These are phyloP conservation scores for Neurospora sp. DNA, from an alignment of 495 filamentous ascomycete genomes.

Conservation along the genomic window DNA sequence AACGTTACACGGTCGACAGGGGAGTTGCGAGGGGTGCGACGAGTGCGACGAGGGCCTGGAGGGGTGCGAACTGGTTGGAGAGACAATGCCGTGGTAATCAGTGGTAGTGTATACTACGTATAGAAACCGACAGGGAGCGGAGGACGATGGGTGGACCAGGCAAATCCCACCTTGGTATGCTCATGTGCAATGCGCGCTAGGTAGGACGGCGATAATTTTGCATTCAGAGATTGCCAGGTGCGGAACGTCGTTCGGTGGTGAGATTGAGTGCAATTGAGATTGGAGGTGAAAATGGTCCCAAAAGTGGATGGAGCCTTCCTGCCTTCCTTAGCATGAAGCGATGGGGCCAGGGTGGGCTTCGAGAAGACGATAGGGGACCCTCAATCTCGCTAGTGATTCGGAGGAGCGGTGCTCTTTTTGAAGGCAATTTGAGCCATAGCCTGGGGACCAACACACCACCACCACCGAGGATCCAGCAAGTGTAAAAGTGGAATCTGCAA, in stretches of 20 bases:
- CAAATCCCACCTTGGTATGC: background rate
- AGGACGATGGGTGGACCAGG: background rate
- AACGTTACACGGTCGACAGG: background rate
- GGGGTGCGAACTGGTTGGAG: background rate
- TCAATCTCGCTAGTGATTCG: conserved; percentile 34
- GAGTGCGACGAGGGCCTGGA: background rate
- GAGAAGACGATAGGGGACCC: conserved; percentile 24
- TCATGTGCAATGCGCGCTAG: background rate
- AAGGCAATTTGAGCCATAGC: conserved; percentile 19
- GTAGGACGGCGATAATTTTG: background rate
- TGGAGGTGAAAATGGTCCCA: conserved; percentile 2
- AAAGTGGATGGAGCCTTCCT: background rate
- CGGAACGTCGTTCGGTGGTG: background rate
- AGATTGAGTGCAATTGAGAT: conserved; percentile 1
- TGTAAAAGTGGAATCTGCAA: conserved; percentile 1
- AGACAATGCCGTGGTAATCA: background rate
- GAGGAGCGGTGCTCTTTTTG: conserved; percentile 16
- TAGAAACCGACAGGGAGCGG: background rate
- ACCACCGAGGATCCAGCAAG: background rate
- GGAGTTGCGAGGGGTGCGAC: background rate
- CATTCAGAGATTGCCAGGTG: background rate
- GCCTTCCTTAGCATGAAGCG: conserved; percentile 21
- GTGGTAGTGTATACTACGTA: background rate
- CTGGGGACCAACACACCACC: background rate
- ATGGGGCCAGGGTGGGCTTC: conserved; percentile 22